Base-by-base conservation (phyloP, 176 grass and related monocot genomes). In the Rhynchospora tenuis region DNA sequence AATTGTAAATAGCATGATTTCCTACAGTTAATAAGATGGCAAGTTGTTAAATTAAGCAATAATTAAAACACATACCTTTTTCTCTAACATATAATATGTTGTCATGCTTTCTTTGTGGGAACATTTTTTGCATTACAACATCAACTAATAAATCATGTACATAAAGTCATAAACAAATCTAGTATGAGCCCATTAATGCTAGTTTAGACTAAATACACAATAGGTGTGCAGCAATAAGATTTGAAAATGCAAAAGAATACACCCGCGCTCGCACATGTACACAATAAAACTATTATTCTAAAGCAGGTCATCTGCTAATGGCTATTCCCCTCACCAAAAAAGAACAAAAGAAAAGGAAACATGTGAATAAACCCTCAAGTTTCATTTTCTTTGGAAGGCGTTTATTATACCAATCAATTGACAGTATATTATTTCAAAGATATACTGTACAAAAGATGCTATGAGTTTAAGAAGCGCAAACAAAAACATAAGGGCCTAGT, bases 51-150 rank as follows among this genome's bases (percentile, higher is more conserved):
- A 76, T 48, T 54, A 76, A 29, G 22, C 13, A 22, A 75, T 75
- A 52, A 8, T 20, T 75, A 76, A 69, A 76, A 31, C 24, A 0
- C 12, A 76, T 17, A 74, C 2, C 3, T 76, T 68, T 55, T 31
- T 31, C 15, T 45, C 20, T 70, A 76, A 76, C 73, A 56, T 74
- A 77, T 23, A 77, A 17, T 33, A 24, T 10, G 7, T 77, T 56
- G 48, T 19, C 71, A 77, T 77, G 50, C 50, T 77, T 77, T 77
- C 50, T 17, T 77, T 77, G 17, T 77, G 46, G 45, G 16, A 20
- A 70, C 45, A 45, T 70, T n/a, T 70, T 70, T 19, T 70, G 17
- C 66, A 70, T 70, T 70, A 70, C 2, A 44, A 44, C 17, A 45
- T 44, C 38, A 70, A 70, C 44, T 31, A 31, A 70, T 70, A 10